Percentiles rank a stretch among this genome's conserved stretches.
These are phyloP conservation scores for Coffea humblotiana DNA, from an alignment of 305 asterid genomes.

Conservation along the genomic window DNA sequence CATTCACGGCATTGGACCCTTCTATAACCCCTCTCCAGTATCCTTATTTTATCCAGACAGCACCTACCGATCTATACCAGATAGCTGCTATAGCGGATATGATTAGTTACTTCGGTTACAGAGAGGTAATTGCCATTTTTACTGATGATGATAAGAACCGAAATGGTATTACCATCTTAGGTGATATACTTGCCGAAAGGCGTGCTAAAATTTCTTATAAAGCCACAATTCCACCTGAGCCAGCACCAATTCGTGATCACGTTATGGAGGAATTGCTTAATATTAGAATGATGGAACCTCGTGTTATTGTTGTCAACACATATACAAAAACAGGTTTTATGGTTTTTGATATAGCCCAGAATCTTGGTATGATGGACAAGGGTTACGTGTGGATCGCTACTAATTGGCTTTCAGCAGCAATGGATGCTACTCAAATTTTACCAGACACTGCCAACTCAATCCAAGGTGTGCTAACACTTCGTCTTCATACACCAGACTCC, in stretches of 20 bases:
- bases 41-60: constrained; percentile 82
- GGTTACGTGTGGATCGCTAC: constrained; percentile 96
- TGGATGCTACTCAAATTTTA: constrained; percentile 50
- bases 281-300: constrained; percentile 58
- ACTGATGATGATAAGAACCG: constrained; percentile 75
- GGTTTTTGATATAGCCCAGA: constrained; percentile 54
- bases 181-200: constrained; percentile 57
- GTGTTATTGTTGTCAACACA: constrained; percentile 66
- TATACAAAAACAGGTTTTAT: constrained; percentile 46
- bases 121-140: constrained; percentile 56
- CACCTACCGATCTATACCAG: constrained; percentile 70
- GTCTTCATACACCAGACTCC: constrained; percentile 67
- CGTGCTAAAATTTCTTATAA: constrained; percentile 63
- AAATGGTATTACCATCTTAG: constrained; percentile 54
- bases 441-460: constrained; percentile 38
- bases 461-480: constrained; percentile 68
- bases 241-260: constrained; percentile 33
- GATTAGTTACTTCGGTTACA: constrained; percentile 55
- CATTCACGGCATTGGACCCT: constrained; percentile 81
- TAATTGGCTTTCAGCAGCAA: constrained; percentile 72
- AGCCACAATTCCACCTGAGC: constrained; percentile 56
- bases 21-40: constrained; percentile 72
- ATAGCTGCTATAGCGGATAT: constrained; percentile 80
- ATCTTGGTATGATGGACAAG: constrained; percentile 58
- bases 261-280: constrained; percentile 41